phyloP scores from a whole-genome alignment of 495 filamentous ascomycete genomes.

The Aspergillus wentii region DNA sequence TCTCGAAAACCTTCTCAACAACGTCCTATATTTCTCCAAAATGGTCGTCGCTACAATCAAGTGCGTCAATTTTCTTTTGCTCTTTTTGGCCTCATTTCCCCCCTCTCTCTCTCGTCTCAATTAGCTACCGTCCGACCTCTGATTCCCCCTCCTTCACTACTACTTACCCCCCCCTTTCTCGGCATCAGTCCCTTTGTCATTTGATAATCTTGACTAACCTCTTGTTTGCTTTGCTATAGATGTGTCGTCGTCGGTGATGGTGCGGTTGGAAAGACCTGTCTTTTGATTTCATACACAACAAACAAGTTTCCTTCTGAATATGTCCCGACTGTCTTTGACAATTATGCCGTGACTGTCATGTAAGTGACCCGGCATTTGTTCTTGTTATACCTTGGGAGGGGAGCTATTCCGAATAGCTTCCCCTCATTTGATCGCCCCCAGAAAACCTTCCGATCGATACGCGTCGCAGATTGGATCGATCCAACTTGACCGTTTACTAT shows the following conservation, averaged over 20 bases:
- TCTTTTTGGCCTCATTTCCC: conserved; percentile 2
- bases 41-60: conserved; percentile 87
- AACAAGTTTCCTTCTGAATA: conserved; percentile 99
- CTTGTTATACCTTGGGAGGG: too few species aligned
- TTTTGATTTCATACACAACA: conserved; percentile 97
- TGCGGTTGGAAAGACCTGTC: conserved; percentile 98
- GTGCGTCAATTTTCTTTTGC: conserved; percentile 45
- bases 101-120: neutral
- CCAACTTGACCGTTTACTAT: conserved; percentile 13
- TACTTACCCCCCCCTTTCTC: conserved; percentile 8
- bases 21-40: too few species aligned
- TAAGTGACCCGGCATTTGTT: conserved; percentile 63
- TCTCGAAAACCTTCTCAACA: too few species aligned
- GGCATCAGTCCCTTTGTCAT: too few species aligned
- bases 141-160: conserved; percentile 1
- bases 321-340: conserved; percentile 97
- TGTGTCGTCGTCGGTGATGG: conserved; percentile 99
- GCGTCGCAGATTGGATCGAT: neutral
- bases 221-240: conserved; percentile 54
- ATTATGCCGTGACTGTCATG: conserved; percentile 99
- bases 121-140: too few species aligned
- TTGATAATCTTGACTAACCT: too few species aligned
- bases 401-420: neutral
- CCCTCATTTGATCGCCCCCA: neutral
- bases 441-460: too few species aligned